Conservation (phyloP, 75 land plant species). For the Cupressus sempervirens region DNA sequence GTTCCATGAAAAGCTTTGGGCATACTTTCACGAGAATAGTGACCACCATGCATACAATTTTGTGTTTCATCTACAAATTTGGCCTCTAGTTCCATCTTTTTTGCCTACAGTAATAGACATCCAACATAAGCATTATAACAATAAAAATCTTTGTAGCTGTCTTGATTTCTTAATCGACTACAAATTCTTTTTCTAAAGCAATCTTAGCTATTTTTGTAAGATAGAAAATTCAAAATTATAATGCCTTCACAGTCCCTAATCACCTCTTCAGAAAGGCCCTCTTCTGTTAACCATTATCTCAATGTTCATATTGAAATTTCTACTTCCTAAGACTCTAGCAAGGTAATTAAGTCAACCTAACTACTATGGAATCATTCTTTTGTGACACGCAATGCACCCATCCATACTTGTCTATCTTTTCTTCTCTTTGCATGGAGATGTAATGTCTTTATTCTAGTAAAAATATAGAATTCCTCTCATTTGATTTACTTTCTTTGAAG, state of each 20-base stretch:
- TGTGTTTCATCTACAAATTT: no score
- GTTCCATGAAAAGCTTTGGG: no score
- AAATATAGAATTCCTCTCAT: constrained; percentile 33
- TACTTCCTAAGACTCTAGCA: constrained; percentile 8
- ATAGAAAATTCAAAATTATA: constrained; percentile 16
- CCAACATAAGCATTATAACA: no score
- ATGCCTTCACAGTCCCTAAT: constrained; percentile 28
- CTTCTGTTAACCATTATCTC: constrained; percentile 12
- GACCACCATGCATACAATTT: no score
- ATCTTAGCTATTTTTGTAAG: constrained; percentile 15
- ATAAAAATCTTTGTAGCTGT: no score
- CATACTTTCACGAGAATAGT: no score
- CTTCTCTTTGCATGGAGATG: constrained; percentile 28
- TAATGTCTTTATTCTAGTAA: constrained; percentile 27
- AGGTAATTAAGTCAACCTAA: background rate
- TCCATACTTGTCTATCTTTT: constrained; percentile 24
- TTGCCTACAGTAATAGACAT: no score
- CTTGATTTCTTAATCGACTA: constrained; percentile 19
- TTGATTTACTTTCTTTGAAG: constrained; percentile 25
- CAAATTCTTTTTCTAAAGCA: constrained; percentile 18
- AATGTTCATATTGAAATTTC: constrained; percentile 9
- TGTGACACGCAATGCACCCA: constrained; percentile 19
- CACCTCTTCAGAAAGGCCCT: constrained; percentile 17
- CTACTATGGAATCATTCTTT: constrained; percentile 20
- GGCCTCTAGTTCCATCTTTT: no score